Conservation (phyloP, 257 asterid genomes). For the Gentiana straminea region DNA sequence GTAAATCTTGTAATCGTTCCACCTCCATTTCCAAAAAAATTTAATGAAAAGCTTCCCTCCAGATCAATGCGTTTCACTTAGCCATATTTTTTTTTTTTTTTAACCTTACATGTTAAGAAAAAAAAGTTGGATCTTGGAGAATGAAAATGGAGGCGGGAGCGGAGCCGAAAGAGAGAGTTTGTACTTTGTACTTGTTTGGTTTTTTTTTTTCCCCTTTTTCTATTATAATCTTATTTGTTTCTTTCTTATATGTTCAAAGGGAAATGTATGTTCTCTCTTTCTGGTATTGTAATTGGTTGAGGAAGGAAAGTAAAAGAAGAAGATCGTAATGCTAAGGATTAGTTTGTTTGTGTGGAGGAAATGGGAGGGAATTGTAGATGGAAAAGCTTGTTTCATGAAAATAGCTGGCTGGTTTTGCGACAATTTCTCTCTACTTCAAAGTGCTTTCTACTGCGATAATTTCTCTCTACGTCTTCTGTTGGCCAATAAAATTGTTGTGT, state of each 20-base stretch:
- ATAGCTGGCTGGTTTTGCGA: slow-evolving; percentile 15
- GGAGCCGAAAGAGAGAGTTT: neutral
- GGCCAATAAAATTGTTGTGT: too few species aligned
- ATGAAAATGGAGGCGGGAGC: slow-evolving; percentile 9
- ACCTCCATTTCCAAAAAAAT: slow-evolving; percentile 22
- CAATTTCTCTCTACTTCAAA: slow-evolving; percentile 4
- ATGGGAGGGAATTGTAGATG: neutral
- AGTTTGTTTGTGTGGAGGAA: slow-evolving; percentile 12
- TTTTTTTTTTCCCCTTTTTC: too few species aligned
- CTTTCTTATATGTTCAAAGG: too few species aligned
- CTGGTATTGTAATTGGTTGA: neutral
- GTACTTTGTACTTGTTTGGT: too few species aligned
- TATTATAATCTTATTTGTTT: too few species aligned
- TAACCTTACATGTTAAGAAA: neutral
- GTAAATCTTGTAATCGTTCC: slow-evolving; percentile 18
- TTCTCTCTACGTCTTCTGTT: too few species aligned
- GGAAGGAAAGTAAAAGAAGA: neutral
- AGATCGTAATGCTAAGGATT: neutral
- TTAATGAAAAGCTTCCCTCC: slow-evolving; percentile 6
- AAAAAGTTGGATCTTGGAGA: slow-evolving; percentile 10
- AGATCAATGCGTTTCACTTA: slow-evolving; percentile 4
- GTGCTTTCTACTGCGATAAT: too few species aligned
- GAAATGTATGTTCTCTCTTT: neutral
- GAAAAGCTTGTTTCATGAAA: neutral
- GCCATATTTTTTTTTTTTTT: too few species aligned